Conservation (phyloP, 176 grass and related monocot genomes). For the Juncus effusus region DNA sequence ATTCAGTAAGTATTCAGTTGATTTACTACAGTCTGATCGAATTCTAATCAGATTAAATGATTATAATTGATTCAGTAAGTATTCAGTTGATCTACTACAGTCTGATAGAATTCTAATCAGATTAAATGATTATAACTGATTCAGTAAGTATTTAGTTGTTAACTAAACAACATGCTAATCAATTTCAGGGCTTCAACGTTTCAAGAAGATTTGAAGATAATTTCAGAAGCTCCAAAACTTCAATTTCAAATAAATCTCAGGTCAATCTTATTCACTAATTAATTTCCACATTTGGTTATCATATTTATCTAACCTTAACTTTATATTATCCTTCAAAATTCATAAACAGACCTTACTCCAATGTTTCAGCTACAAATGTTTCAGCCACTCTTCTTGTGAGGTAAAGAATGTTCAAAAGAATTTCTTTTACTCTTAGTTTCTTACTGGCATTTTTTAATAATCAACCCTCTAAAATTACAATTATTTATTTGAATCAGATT, state of each 20-base stretch:
- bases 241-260: conserved; percentile 69
- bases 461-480: no score
- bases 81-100: conserved; percentile 31
- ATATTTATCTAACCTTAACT: conserved; percentile 3
- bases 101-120: no score
- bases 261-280: conserved; percentile 34
- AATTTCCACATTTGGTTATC: not conserved
- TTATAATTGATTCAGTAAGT: conserved; percentile 32
- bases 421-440: not conserved
- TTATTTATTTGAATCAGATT: conserved; percentile 39
- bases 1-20: no score
- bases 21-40: no score
- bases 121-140: conserved; percentile 4
- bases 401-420: conserved; percentile 31
- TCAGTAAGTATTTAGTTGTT: conserved; percentile 11
- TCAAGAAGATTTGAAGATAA: conserved; percentile 73
- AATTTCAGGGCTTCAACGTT: conserved; percentile 63
- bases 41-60: not conserved
- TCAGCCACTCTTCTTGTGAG: conserved; percentile 62
- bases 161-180: conserved; percentile 10
- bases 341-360: conserved; percentile 75
- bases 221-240: conserved; percentile 55
- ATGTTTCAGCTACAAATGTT: conserved; percentile 58
- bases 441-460: not conserved
- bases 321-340: conserved; percentile 2